Conservation (phyloP, 2,329 filamentous ascomycete genomes). For the Fusarium succisae region DNA sequence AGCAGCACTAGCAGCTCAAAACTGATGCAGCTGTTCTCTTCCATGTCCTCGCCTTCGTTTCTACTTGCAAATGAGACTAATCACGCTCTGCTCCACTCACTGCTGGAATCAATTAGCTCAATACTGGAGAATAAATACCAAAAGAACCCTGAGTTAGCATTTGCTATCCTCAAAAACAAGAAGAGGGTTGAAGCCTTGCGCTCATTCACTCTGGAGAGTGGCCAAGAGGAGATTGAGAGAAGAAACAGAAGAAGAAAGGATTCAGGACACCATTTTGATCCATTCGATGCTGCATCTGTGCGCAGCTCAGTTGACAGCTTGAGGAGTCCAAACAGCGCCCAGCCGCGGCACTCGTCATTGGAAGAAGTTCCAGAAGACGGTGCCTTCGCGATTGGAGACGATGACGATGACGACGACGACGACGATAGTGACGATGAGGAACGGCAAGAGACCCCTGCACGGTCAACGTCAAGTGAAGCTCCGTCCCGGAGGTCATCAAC, state of each 20-base stretch:
- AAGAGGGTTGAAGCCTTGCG: slow-evolving; percentile 87
- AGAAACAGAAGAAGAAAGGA: slow-evolving; percentile 77
- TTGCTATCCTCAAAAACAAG: slow-evolving; percentile 79
- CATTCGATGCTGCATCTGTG: slow-evolving; percentile 58
- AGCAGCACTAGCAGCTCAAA: slow-evolving; percentile 80
- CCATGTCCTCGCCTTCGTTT: slow-evolving; percentile 94
- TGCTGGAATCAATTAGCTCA: slow-evolving; percentile 89
- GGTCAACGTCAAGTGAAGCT: slow-evolving; percentile 71
- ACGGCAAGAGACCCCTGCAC: slow-evolving; percentile 64
- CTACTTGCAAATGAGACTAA: slow-evolving; percentile 93
- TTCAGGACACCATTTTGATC: slow-evolving; percentile 59
- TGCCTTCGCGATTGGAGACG: slow-evolving; percentile 89
- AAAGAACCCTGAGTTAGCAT: slow-evolving; percentile 83
- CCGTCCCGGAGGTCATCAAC: slow-evolving; percentile 74
- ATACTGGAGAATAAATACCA: slow-evolving; percentile 89
- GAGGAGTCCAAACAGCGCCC: slow-evolving; percentile 63
- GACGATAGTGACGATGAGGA: slow-evolving; percentile 63
- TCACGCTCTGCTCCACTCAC: slow-evolving; percentile 78
- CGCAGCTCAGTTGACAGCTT: slow-evolving; percentile 75
- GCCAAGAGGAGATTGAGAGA: slow-evolving; percentile 88
- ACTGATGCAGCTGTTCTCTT: slow-evolving; percentile 86
- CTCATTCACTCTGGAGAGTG: slow-evolving; percentile 90
- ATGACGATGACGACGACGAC: slow-evolving; percentile 64
- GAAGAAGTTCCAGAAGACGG: slow-evolving; percentile 67
- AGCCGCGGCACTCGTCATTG: slow-evolving; percentile 40